phyloP scores from a whole-genome alignment of 1,284 basidiomycete genomes.

The Vanrija humicola region DNA sequence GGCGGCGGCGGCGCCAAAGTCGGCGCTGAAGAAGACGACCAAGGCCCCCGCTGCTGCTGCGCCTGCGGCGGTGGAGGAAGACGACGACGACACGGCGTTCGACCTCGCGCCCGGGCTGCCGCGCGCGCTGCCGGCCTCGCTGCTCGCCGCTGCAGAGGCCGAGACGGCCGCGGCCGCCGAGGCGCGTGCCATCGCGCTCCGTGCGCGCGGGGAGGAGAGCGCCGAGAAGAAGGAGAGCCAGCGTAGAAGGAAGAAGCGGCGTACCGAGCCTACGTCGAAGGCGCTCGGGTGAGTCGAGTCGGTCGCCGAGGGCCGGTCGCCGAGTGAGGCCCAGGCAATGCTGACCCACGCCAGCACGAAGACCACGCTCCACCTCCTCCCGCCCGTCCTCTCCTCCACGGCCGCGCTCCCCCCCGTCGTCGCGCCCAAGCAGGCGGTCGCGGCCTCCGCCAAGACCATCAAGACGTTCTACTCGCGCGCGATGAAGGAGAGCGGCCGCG shows the following conservation, averaged over 20 bases:
- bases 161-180: conserved; percentile 1
- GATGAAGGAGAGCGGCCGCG: conserved; percentile 31
- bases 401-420: conserved; percentile 26
- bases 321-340: too few relatives aligned
- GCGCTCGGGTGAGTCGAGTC: conserved; percentile 1
- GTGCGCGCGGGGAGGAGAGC: background rate
- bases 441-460: conserved; percentile 1
- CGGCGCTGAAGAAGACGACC: background rate
- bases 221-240: conserved; percentile 1
- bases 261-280: conserved; percentile 6
- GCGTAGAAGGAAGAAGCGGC: conserved; percentile 7
- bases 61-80: background rate
- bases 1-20: background rate
- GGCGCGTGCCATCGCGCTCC: background rate
- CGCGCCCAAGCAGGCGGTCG: conserved; percentile 10
- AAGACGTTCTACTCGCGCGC: conserved; percentile 32
- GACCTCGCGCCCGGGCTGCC: conserved; percentile 13
- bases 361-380: conserved; percentile 23
- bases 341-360: background rate
- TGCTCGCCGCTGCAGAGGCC: conserved; percentile 14
- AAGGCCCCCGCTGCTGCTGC: too few relatives aligned
- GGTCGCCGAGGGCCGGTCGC: too few relatives aligned
- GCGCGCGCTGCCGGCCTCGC: conserved; percentile 6
- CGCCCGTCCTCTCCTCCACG: conserved; percentile 11
- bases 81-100: conserved; percentile 6